Base-by-base conservation (phyloP, 139 green algal species). In the Pseudopediastrum boryanum region DNA sequence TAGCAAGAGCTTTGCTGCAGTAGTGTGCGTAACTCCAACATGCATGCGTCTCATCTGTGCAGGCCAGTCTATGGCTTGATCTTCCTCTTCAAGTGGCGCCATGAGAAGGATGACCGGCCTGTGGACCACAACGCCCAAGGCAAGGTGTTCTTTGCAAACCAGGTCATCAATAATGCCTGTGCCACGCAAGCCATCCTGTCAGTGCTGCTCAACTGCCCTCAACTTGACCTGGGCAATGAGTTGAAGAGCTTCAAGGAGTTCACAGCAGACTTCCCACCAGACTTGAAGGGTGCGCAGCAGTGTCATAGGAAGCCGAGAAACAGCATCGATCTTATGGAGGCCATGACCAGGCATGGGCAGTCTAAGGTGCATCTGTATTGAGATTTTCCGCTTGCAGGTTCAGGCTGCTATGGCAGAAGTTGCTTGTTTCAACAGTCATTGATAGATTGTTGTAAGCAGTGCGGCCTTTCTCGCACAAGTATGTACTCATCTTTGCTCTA, bases 51-150 rank as follows among this genome's bases (percentile, higher is more conserved):
- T n/a, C 23, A 2, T 36, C 5, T 44, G 16, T 50, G 71, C 89
- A 97, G 90, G 63, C 96, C 95, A 0, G 89, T 99, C 5, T 97
- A 98, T 79, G 96, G 96, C 1, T 84, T 99, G 2, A 95, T 99
- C 3, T 99, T 99, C 77, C 87, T 99, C 39, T 99, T 99, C 90
- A 99, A 99, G 83, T 99, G 90, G 90, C 82, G 85, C 25, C 71
- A 89, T 12, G 95, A 98, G 64, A 85, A 87, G 36, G 89, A 94
- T 36, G 74, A 80, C 1, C 77, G 92, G 2, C 77, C 86, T 0
- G 58, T 92, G 2, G 79, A 89, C 16, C 58, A 33, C 31, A 65
- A 63, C 13, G 73, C 69, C 0, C n/a, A 83, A 13, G 86, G 87
- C 33, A 84, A 89, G 4, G 87, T 99, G 2, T 99, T 98, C 79